A percentile compares a stretch with the other conserved stretches of the same genome.
Conservation (phyloP, 257 asterid species). For the Apocynum venetum region DNA sequence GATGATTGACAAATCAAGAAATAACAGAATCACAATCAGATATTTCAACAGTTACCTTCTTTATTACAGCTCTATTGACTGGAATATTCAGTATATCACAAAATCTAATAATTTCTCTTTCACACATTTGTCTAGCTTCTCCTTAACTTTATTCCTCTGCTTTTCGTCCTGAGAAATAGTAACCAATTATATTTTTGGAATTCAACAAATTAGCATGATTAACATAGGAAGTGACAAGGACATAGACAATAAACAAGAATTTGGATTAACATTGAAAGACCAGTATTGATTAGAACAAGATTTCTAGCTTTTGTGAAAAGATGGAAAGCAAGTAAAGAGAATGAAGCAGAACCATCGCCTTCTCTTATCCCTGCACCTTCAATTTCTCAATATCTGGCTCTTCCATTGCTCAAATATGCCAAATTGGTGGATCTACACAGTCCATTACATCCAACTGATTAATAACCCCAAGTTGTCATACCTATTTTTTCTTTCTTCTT, state of each 20-base stretch:
- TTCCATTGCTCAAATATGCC: not conserved
- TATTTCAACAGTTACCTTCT: slow-evolving; percentile 42
- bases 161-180: slow-evolving; percentile 47
- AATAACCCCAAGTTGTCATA: not conserved
- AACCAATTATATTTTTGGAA: not conserved
- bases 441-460: not conserved
- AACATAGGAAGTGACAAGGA: not conserved
- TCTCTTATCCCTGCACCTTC: not conserved
- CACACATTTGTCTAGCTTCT: slow-evolving; percentile 79
- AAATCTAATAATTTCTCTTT: slow-evolving; percentile 77
- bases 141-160: slow-evolving; percentile 65
- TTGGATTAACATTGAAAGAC: not conserved
- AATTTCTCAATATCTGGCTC: not conserved
- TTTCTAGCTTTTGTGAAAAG: not conserved
- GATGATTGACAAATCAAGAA: not conserved
- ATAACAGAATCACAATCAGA: slow-evolving; percentile 10
- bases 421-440: not conserved
- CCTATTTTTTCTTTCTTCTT: too few relatives aligned
- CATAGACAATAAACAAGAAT: not conserved
- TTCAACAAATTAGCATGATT: not conserved
- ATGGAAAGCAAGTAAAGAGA: not conserved
- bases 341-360: slow-evolving; percentile 2
- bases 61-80: slow-evolving; percentile 42
- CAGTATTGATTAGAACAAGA: not conserved
- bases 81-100: slow-evolving; percentile 77